These are phyloP conservation scores for Crassisporium funariophilum DNA, from an alignment of 768 basidiomycete species.

Conservation along the genomic window DNA sequence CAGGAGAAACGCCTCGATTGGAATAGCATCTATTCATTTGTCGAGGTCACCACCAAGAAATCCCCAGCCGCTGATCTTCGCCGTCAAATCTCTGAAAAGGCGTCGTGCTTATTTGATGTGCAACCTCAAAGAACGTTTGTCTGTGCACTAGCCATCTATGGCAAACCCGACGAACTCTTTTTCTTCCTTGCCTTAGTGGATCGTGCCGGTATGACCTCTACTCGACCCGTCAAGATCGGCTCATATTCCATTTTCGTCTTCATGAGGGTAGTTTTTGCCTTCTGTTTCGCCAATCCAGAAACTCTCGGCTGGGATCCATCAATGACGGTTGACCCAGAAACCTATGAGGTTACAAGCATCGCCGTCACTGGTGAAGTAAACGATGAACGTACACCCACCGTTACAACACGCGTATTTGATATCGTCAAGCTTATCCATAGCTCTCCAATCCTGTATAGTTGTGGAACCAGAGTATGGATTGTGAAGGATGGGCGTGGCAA, in stretches of 20 bases:
- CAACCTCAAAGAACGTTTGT: slow-evolving; percentile 4
- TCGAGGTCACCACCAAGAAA: slow-evolving; percentile 1
- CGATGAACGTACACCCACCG: too few species aligned
- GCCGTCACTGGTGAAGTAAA: too few species aligned
- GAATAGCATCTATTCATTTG: slow-evolving; percentile 2
- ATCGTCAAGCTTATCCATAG: slow-evolving; percentile 10
- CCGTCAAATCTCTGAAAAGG: slow-evolving; percentile 1
- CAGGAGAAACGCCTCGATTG: background rate
- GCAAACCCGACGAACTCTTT: background rate
- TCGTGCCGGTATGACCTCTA: background rate
- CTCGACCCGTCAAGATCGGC: background rate
- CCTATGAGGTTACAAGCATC: background rate
- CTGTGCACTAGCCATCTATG: slow-evolving; percentile 1
- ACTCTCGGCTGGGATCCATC: slow-evolving; percentile 3
- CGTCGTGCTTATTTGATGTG: slow-evolving; percentile 4
- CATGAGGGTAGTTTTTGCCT: slow-evolving; percentile 1
- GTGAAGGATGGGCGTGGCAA: slow-evolving; percentile 8
- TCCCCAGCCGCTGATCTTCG: background rate
- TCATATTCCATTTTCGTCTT: background rate
- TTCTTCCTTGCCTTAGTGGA: slow-evolving; percentile 1
- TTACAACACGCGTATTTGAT: background rate
- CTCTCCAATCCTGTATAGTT: slow-evolving; percentile 12
- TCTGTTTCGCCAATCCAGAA: background rate
- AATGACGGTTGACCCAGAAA: slow-evolving; percentile 1
- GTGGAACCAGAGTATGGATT: slow-evolving; percentile 12